A percentile compares a stretch with the other conserved stretches of the same genome.
These are phyloP conservation scores for Hansenula anomala DNA, from an alignment of 1,139 yeast species.

Conservation along the genomic window DNA sequence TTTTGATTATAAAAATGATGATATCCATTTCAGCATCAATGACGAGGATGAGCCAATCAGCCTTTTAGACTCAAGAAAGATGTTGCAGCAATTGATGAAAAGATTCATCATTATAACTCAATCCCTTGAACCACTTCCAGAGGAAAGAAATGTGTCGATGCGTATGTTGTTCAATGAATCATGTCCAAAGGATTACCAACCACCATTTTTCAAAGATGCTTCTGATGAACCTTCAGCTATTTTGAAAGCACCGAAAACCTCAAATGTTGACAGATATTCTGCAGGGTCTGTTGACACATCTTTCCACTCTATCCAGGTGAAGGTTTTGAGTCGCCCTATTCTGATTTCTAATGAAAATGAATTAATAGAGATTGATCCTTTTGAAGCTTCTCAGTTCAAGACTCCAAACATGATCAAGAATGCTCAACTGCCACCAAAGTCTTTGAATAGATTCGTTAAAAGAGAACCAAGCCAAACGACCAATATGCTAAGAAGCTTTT, in stretches of 20 bases:
- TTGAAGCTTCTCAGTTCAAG: slow-evolving; percentile 15
- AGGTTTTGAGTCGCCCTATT: slow-evolving; percentile 10
- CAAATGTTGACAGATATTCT: slow-evolving; percentile 5
- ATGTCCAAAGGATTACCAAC: slow-evolving; percentile 44
- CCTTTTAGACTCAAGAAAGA: slow-evolving; percentile 31
- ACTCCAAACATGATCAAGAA: background rate
- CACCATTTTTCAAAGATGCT: slow-evolving; percentile 42
- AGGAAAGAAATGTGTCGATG: slow-evolving; percentile 37
- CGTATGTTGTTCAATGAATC: slow-evolving; percentile 42
- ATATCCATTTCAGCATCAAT: slow-evolving; percentile 25
- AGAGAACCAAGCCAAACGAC: slow-evolving; percentile 28
- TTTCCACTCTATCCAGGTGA: slow-evolving; percentile 16
- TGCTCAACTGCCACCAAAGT: background rate
- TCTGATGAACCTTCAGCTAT: slow-evolving; percentile 28
- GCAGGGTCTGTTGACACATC: slow-evolving; percentile 16
- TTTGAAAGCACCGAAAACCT: slow-evolving; percentile 22
- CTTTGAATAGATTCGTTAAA: background rate
- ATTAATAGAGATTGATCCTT: slow-evolving; percentile 26
- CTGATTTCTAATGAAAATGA: slow-evolving; percentile 2
- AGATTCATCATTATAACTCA: slow-evolving; percentile 49
- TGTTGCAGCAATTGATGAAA: slow-evolving; percentile 41
- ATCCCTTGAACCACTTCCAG: slow-evolving; percentile 43
- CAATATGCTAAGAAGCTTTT: slow-evolving; percentile 22
- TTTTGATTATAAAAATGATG: slow-evolving; percentile 33
- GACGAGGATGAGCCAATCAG: slow-evolving; percentile 19